Percentiles rank a stretch among this genome's conserved stretches.
These are phyloP conservation scores for Aquilaria malaccensis DNA, from an alignment of 345 rosid genomes.

Conservation along the genomic window DNA sequence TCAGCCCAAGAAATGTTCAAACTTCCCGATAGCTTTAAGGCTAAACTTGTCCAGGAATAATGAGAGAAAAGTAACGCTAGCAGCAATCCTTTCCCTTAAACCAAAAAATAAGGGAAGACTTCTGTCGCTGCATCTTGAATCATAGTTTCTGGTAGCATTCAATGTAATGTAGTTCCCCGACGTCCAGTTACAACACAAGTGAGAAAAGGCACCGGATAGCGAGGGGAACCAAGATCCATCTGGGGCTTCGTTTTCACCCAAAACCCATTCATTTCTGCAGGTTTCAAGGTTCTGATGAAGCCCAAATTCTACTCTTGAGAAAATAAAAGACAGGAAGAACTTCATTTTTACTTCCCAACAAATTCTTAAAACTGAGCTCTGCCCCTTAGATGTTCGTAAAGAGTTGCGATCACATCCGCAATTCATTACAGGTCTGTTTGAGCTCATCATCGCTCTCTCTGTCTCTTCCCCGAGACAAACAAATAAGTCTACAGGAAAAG, in stretches of 20 bases:
- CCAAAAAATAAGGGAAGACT: no score
- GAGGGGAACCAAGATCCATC: slow-evolving; percentile 34
- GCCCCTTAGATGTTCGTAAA: slow-evolving; percentile 94
- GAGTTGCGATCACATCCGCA: slow-evolving; percentile 77
- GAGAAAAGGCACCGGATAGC: slow-evolving; percentile 36
- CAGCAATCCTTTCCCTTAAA: no score
- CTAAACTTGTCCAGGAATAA: no score
- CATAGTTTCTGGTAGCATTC: no score
- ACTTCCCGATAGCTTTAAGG: no score
- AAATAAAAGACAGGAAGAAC: background rate
- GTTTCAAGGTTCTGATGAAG: background rate
- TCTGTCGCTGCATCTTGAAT: no score
- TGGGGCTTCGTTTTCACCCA: slow-evolving; percentile 21
- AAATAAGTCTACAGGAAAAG: background rate
- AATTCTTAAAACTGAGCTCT: slow-evolving; percentile 30
- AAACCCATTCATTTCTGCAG: background rate
- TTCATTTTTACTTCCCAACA: background rate
- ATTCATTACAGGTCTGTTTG: slow-evolving; percentile 90
- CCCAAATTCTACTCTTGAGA: background rate
- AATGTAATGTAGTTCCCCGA: slow-evolving; percentile 33
- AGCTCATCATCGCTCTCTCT: slow-evolving; percentile 55
- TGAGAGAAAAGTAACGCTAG: no score
- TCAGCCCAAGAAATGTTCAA: no score
- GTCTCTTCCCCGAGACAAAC: background rate
- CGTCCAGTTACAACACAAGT: slow-evolving; percentile 34